These are phyloP conservation scores for Puccinia horiana DNA, from an alignment of 1,284 basidiomycete species.

Conservation along the genomic window DNA sequence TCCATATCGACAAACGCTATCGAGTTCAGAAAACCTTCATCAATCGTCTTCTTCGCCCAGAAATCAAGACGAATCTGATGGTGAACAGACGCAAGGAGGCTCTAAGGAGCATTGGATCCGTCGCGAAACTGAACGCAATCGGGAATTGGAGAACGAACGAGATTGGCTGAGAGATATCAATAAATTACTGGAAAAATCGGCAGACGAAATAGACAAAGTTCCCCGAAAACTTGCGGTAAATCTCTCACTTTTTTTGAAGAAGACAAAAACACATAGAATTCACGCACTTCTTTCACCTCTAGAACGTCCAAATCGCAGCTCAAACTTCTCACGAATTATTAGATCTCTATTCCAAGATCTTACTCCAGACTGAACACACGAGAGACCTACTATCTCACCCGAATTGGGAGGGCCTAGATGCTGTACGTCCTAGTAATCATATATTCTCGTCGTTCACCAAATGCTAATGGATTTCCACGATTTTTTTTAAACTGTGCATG, in stretches of 20 bases:
- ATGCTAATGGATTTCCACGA: not conserved
- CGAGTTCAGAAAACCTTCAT: not conserved
- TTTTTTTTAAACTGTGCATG: too few species aligned
- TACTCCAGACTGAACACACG: constrained; percentile 55
- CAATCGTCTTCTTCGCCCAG: not conserved
- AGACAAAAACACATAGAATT: not conserved
- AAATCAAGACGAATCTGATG: not conserved
- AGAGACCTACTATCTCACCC: constrained; percentile 53
- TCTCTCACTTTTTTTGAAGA: constrained; percentile 25
- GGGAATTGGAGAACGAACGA: constrained; percentile 50
- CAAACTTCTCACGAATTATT: constrained; percentile 54
- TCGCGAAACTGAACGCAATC: constrained; percentile 37
- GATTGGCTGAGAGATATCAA: constrained; percentile 52
- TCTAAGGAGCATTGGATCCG: not conserved
- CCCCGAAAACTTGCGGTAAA: constrained; percentile 52
- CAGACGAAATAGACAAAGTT: constrained; percentile 35
- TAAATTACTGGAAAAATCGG: constrained; percentile 49
- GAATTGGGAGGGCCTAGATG: constrained; percentile 52
- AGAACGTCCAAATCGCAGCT: constrained; percentile 51
- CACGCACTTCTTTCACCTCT: not conserved
- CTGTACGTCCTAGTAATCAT: constrained; percentile 1
- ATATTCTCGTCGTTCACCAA: not conserved
- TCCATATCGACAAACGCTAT: not conserved
- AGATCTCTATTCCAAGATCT: constrained; percentile 54
- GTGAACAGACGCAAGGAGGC: not conserved